Evolutionary conservation across 352 stramenopile genomes (phyloP), one percentile per base, ranked within the genome.

Genomic region (Thalassiosira exigua): DNA sequence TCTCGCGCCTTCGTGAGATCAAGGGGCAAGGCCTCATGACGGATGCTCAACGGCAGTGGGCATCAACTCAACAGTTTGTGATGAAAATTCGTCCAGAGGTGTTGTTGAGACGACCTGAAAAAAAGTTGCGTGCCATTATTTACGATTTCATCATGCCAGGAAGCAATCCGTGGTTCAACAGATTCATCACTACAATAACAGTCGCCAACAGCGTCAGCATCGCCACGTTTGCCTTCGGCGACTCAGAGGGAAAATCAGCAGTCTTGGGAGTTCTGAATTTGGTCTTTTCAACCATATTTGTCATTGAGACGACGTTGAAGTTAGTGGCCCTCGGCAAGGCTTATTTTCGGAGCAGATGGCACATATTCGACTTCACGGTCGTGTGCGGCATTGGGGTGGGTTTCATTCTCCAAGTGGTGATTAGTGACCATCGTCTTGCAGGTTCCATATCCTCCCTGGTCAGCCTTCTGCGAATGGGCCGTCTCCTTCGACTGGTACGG

Each of bases 401-500:
- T n/a, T 58, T 91, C 9, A 4, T 81, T 14, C 33, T 89, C 4
- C 60, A 60, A 12, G 3, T 72, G 3, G 51, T 29, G 1, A 69
- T 81, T 26, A 60, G 44, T 56, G 27, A 71, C 53, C 56, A 82
- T 32, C 26, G 66, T 46, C 73, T 83, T 66, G 57, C 48, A 56
- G 14, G 85, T 17, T 96, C 91, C 0, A 87, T 97, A 11, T 91
- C 94, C 4, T 96, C 95, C 75, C 77, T 98, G 19, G 88, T 98
- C 24, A 92, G 96, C 5, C 90, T 97, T 0, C 96, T 98, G 71
- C 84, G 96, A 17, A 94, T 98, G 33, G 96, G 92, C 11, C 93
- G 96, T 11, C 90, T 97, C 1, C 95, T 98, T 52, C 83, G 95
- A 21, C 91, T 98, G 30, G 94, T 95, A 21, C 95, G 95, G 21